A percentile compares a stretch with the other conserved stretches of the same genome.
phyloP scores from a whole-genome alignment of 2,329 filamentous ascomycete species.

The Botrytis paeoniae region DNA sequence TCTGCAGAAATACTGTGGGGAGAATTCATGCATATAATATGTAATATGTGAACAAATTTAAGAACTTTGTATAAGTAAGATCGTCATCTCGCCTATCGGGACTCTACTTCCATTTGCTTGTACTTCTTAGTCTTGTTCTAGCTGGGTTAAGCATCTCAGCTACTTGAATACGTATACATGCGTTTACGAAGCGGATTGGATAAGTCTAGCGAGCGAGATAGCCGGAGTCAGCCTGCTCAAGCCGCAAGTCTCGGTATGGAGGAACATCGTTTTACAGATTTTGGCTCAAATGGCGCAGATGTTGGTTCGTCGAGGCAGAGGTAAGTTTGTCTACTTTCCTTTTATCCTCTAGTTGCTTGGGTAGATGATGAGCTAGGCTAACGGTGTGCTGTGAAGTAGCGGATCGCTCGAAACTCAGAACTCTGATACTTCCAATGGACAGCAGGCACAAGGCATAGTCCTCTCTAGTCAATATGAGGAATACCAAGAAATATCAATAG shows the following conservation, averaged over 20 bases:
- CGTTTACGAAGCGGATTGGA: conserved; percentile 22
- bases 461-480: neutral
- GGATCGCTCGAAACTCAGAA: neutral
- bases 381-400: neutral
- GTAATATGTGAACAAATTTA: neutral
- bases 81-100: neutral
- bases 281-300: conserved; percentile 4
- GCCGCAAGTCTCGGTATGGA: conserved; percentile 2
- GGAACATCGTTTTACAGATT: conserved; percentile 2
- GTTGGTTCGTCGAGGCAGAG: neutral
- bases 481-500: neutral
- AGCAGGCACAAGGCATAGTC: neutral
- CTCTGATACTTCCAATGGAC: neutral
- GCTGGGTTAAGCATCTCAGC: neutral
- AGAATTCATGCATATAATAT: neutral
- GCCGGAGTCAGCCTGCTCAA: neutral
- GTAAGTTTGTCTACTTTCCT: neutral
- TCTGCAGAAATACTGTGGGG: neutral
- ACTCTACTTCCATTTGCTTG: neutral
- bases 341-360: neutral
- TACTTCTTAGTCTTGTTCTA: neutral
- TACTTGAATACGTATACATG: conserved; percentile 17
- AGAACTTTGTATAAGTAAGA: conserved; percentile 1
- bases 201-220: neutral
- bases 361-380: neutral